Base-by-base conservation (phyloP, 495 filamentous ascomycete genomes). In the Cladorrhinum samala region DNA sequence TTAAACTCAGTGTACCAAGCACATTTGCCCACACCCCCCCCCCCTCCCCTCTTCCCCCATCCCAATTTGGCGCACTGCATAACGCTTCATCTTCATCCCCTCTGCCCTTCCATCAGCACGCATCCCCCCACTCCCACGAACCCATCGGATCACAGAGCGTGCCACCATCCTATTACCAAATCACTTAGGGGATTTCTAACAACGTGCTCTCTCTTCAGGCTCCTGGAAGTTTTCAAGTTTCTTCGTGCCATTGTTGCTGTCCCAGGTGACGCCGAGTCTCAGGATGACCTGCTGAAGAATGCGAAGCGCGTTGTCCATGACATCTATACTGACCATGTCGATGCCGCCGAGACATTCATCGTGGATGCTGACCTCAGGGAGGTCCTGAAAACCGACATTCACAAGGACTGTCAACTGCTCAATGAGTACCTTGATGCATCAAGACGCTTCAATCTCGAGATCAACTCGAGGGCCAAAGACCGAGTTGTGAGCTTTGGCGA, bases 401-500 rank as follows among this genome's bases (percentile, higher is more conserved):
- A 82, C 48, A 73, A 69, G 16, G 92, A 96, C 72, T 96, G 89
- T 63, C 74, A 75, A 52, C 70, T 78, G 54, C 66, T 82, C 17
- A 62, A 72, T 54, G 78, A 82, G 54, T 82, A 82, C 54, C 69
- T 79, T 58, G 66, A 68, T 25, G 77, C 77, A 3, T 75, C 77
- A 20, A 77, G 76, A 63, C 71, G 77, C 56, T 82, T 79, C 71
- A 74, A 82, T 57, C 66, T 82, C 20, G 77, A 91, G 64, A 87
- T 96, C 59, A 90, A 87, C 65, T 78, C 83, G 2, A 79, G 86
- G 54, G 87, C 84, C 20, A 88, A 92, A 65, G 92, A 99, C 65
- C 85, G 88, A 54, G 87, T 99, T 16, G 82, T 97, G 37, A 89
- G 89, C 63, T 86, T 89, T 42, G 93, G 93, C 17, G 93, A 99